These are phyloP conservation scores for Rhododendron griersonianum DNA, from an alignment of 148 eudicot species.

Conservation along the genomic window DNA sequence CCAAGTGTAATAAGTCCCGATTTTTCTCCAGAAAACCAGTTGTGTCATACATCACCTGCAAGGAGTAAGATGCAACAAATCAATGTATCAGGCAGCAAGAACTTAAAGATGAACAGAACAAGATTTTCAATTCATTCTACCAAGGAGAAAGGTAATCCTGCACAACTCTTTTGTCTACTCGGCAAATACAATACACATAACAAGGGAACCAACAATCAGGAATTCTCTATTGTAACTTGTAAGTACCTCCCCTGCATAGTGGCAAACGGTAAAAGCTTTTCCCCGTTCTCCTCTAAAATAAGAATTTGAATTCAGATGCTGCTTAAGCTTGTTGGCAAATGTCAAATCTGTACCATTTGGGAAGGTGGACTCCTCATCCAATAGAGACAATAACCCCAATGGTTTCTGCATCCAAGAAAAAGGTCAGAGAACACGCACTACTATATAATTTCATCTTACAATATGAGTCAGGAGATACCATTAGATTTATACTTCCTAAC, in stretches of 20 bases:
- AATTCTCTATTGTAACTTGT: neutral
- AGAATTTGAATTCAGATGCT: slow-evolving; percentile 65
- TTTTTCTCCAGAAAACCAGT: slow-evolving; percentile 94
- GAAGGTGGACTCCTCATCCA: slow-evolving; percentile 95
- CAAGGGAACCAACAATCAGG: neutral
- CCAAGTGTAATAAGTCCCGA: slow-evolving; percentile 78
- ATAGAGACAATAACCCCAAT: slow-evolving; percentile 73
- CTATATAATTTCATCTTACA: neutral
- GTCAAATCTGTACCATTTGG: slow-evolving; percentile 93
- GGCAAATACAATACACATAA: neutral
- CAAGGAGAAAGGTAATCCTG: neutral
- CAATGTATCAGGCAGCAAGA: neutral
- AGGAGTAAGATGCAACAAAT: slow-evolving; percentile 8
- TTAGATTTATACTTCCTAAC: neutral
- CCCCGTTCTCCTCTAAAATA: slow-evolving; percentile 84
- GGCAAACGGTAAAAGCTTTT: slow-evolving; percentile 75
- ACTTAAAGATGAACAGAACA: neutral
- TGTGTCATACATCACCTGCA: slow-evolving; percentile 84
- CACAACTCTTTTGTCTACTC: neutral
- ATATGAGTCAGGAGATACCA: neutral
- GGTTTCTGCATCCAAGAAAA: slow-evolving; percentile 64
- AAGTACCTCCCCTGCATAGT: slow-evolving; percentile 96
- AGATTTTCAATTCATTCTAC: neutral
- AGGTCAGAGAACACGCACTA: neutral
- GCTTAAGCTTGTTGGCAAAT: slow-evolving; percentile 89